phyloP scores from a whole-genome alignment of 148 eudicot species.

The Cornus controversa region DNA sequence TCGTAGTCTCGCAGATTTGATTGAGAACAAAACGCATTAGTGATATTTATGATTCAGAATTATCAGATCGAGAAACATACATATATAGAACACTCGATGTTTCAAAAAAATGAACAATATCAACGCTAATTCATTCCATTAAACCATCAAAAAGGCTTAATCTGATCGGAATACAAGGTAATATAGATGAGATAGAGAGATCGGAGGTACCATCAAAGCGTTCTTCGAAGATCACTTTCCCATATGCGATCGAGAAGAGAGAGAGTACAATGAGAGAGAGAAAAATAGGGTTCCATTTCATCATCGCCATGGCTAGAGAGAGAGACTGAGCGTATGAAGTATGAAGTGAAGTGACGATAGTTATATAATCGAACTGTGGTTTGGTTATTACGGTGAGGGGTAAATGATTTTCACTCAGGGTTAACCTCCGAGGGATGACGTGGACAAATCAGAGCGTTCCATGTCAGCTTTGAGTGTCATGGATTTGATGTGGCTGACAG shows the following conservation, averaged over 20 bases:
- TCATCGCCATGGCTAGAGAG: constrained; percentile 49
- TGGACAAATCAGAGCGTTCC: constrained; percentile 21
- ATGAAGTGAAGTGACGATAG: background rate
- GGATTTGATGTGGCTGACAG: constrained; percentile 31
- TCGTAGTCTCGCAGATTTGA: background rate
- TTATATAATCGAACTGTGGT: background rate
- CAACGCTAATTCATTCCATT: background rate
- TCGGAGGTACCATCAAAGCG: constrained; percentile 60
- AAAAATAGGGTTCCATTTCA: constrained; percentile 46
- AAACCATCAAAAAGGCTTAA: background rate
- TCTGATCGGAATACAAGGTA: background rate
- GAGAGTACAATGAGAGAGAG: constrained; percentile 58
- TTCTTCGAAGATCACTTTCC: constrained; percentile 81
- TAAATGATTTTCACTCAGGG: background rate
- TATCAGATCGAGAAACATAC: constrained; percentile 12
- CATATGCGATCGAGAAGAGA: constrained; percentile 52
- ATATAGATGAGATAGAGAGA: background rate
- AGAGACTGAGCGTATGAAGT: background rate
- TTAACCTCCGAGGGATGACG: constrained; percentile 16
- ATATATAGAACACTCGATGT: background rate
- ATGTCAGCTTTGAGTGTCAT: constrained; percentile 35
- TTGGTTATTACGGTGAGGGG: constrained; percentile 2
- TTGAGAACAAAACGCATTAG: background rate
- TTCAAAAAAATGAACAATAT: background rate
- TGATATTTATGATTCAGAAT: background rate